These are phyloP conservation scores for Paramecium primaurelia DNA, from an alignment of 73 alveolate genomes.

Conservation along the genomic window DNA sequence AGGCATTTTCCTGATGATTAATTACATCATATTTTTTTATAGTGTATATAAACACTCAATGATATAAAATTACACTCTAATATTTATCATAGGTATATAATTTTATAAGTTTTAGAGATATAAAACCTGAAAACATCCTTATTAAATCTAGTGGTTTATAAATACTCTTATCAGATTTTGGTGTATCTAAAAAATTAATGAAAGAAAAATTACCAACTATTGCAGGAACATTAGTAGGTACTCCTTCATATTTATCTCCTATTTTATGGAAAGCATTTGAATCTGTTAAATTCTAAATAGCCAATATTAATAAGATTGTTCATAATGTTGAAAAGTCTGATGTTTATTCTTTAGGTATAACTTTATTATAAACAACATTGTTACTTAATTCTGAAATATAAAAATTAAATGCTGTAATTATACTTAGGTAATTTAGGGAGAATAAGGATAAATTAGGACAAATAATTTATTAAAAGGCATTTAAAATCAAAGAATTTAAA, in stretches of 20 bases:
- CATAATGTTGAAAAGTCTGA: constrained; percentile 37
- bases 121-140: neutral
- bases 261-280: neutral
- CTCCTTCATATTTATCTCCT: constrained; percentile 26
- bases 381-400: neutral
- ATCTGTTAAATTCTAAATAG: neutral
- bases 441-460: neutral
- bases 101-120: neutral
- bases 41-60: neutral
- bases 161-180: neutral
- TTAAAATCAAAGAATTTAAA: neutral
- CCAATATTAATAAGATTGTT: neutral
- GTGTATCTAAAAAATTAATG: neutral
- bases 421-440: neutral
- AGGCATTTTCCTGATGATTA: neutral
- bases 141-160: neutral
- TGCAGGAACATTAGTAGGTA: constrained; percentile 34
- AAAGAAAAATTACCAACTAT: constrained; percentile 8
- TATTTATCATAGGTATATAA: neutral
- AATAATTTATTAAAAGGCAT: neutral
- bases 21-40: neutral
- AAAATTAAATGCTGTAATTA: neutral
- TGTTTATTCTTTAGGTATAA: constrained; percentile 20
- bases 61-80: neutral
- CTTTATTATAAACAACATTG: neutral